Base-by-base conservation (phyloP, 352 stramenopile species). In the Globisporangium cystogenes region DNA sequence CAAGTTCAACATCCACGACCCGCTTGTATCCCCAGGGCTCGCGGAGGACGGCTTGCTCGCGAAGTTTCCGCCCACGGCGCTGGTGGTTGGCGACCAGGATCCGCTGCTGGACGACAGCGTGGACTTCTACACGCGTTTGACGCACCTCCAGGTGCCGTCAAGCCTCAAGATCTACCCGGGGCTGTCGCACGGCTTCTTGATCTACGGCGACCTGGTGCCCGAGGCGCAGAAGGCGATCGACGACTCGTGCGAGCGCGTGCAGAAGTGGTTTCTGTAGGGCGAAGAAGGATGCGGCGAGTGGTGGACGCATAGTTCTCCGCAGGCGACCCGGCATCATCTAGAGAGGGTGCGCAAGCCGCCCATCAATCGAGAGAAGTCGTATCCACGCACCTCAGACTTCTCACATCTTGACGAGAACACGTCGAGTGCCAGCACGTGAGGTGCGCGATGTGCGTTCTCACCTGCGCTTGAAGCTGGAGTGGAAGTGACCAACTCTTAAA, bases 71-170 rank as follows among this genome's bases (percentile, higher is more conserved):
- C 78, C 81, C 1, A 96, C 87, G 1, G 72, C 76, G 36, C 71
- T 96, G 16, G 69, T 90, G n/a, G 83, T 95, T 4, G 87, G 87
- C 21, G 87, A 93, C 50, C 53, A 94, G 41, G 87, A 96, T 45
- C 87, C 85, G 31, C 56, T 96, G 36, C 62, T 96, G 48, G 87
- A 96, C 51, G 87, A 96, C 57, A 91, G 76, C 24, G 82, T 96
- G n/a, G 87, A 96, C 59, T 95, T 96, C 59, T 87, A 94, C 60
- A 95, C 83, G 27, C 79, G 87, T 1, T 64, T 96, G 8, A 82
- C 79, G 36, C 82, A 87, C 51, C 53, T 96, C 7, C 73, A 88
- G 16, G 85, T 95, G 21, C 72, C 78, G 5, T 80, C 76, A 39
- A 82, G 60, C n/a, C 57, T 96, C 42, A 94, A 93, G 56, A 92